phyloP scores from a whole-genome alignment of 805 yeast genomes.

The Metschnikowia similis region DNA sequence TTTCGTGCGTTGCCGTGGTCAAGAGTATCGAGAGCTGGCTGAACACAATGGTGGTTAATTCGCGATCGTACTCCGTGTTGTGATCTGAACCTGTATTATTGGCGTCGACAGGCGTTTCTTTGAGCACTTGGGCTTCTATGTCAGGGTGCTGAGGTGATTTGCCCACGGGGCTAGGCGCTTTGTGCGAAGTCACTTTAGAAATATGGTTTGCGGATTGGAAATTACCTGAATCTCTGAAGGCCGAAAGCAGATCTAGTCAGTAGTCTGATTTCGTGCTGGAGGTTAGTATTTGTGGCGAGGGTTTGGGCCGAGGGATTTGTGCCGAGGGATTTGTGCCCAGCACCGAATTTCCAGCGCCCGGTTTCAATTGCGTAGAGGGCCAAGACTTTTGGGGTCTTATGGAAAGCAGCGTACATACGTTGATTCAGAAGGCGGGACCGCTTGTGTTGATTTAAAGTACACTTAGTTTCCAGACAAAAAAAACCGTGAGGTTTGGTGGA shows the following conservation, averaged over 20 bases:
- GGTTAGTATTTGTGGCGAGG: slow-evolving; percentile 1
- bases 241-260: slow-evolving; percentile 35
- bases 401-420: neutral
- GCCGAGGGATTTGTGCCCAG: neutral
- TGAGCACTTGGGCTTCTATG: slow-evolving; percentile 7
- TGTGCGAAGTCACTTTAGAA: slow-evolving; percentile 32
- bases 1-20: slow-evolving; percentile 38
- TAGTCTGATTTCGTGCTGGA: slow-evolving; percentile 25
- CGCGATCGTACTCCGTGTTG: slow-evolving; percentile 2
- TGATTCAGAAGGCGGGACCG: slow-evolving; percentile 6
- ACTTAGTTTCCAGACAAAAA: slow-evolving; percentile 6
- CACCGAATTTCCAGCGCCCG: neutral
- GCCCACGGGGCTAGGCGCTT: slow-evolving; percentile 40
- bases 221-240: slow-evolving; percentile 5
- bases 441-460: slow-evolving; percentile 5
- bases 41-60: slow-evolving; percentile 34
- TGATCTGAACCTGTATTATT: neutral
- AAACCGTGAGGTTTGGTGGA: slow-evolving; percentile 12
- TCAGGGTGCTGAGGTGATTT: slow-evolving; percentile 12
- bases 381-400: neutral
- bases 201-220: slow-evolving; percentile 2
- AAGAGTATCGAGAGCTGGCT: slow-evolving; percentile 54
- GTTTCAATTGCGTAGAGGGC: neutral
- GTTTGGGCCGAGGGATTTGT: neutral
- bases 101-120: slow-evolving; percentile 10